Evolutionary conservation across 2,329 filamentous ascomycete genomes (phyloP), one percentile per base, ranked within the genome.

Genomic region (Aspergillus unguis): DNA sequence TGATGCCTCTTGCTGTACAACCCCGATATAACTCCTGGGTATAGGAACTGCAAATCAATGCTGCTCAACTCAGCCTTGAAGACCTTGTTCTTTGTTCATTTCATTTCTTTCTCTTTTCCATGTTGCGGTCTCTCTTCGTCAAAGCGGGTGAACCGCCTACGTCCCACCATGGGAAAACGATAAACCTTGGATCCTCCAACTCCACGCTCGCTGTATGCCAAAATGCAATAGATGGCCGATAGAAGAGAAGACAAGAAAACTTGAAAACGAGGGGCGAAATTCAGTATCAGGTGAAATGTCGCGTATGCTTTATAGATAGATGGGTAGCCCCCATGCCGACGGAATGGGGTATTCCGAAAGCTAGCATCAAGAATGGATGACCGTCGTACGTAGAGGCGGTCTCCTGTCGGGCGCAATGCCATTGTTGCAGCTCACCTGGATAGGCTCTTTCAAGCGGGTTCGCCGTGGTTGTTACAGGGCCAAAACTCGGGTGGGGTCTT

Each of bases 401-500:
- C 45, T 32, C 42, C 32, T 40, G 49, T 23, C 46, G 31, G 40
- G 33, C 46, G 38, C 38, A 46, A 49, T 23, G 36, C 37, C 46
- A 43, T 28, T 31, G 54, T 52, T 47, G 53, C 55, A 59, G 58
- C 61, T 63, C 61, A 63, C 61, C 61, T 62, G 60, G 48, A 36
- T 55, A 44, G 23, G 23, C n/a, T 27, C 40, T 42, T 38, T 28
- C 31, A 27, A 26, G 32, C 25, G 32, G 25, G 40, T 50, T 23
- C 45, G 33, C 55, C 50, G 28, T 32, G 40, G 46, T 55, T 55
- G 65, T 72, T 75, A 77, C 71, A 76, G 65, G 59, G 73, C 67
- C 56, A 77, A 65, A 61, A 77, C 67, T 59, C 73, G 71, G 50
- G 75, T 72, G 47, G 70, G 66, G 60, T 77, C 75, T 63, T 75